phyloP scores from a whole-genome alignment of 23 red algal species.

The Gracilaria vermiculophylla region DNA sequence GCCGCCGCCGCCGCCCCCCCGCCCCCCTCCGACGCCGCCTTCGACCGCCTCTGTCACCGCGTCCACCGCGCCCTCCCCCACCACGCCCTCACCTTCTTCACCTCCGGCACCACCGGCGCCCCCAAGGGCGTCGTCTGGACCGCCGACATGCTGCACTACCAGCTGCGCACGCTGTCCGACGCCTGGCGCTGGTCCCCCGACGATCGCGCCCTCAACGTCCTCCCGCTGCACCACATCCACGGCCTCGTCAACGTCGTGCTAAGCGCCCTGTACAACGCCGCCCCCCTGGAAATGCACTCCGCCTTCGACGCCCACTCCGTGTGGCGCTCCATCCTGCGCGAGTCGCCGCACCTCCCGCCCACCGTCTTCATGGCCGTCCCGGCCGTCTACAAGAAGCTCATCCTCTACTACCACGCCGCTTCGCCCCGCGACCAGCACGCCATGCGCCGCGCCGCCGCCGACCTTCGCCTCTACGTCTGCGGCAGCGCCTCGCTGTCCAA shows the following conservation, averaged over 20 bases:
- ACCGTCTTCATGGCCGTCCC: constrained; percentile 97
- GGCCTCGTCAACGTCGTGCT: constrained; percentile 77
- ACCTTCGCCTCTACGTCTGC: constrained; percentile 83
- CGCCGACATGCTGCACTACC: constrained; percentile 77
- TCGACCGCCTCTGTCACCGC: neutral
- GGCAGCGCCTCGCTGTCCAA: constrained; percentile 78
- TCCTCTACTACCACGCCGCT: constrained; percentile 49
- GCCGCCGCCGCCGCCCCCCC: no score
- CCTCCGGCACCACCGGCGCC: constrained; percentile 91
- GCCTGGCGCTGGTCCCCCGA: constrained; percentile 49
- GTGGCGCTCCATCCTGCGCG: constrained; percentile 59
- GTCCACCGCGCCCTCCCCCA: neutral
- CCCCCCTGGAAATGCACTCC: constrained; percentile 45
- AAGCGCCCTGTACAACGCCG: constrained; percentile 71
- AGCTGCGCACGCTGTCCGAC: constrained; percentile 48
- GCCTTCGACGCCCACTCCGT: constrained; percentile 32
- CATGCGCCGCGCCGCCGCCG: constrained; percentile 63
- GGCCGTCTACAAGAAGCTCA: constrained; percentile 77
- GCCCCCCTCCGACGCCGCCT: neutral
- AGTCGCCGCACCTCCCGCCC: neutral
- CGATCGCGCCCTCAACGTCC: constrained; percentile 78
- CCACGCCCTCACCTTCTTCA: constrained; percentile 61
- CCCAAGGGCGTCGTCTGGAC: constrained; percentile 96
- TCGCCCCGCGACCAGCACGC: constrained; percentile 21
- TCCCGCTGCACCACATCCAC: constrained; percentile 93